Conservation (phyloP, 2,329 filamentous ascomycete genomes). For the Monosporascus sp. region DNA sequence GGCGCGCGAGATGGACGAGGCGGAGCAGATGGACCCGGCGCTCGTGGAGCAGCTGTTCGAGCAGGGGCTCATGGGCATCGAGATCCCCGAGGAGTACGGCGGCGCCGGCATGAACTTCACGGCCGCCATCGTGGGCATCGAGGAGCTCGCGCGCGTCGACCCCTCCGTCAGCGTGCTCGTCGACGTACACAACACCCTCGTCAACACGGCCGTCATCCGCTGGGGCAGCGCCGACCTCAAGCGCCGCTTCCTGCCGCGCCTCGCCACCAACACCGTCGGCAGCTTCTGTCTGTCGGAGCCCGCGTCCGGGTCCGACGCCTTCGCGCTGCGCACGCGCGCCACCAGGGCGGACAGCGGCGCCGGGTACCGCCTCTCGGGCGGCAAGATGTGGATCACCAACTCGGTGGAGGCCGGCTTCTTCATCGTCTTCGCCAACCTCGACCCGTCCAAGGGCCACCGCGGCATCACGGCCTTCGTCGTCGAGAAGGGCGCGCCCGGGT, state of each 20-base stretch:
- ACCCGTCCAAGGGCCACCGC: slow-evolving; percentile 89
- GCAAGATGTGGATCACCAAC: slow-evolving; percentile 99
- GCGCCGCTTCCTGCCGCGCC: slow-evolving; percentile 81
- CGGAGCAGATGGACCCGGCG: slow-evolving; percentile 82
- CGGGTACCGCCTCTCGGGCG: slow-evolving; percentile 82
- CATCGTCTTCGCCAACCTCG: slow-evolving; percentile 95
- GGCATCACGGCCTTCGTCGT: slow-evolving; percentile 95
- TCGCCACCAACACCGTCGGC: slow-evolving; percentile 85
- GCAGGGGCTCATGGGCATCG: slow-evolving; percentile 93
- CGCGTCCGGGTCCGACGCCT: slow-evolving; percentile 89
- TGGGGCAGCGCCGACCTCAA: slow-evolving; percentile 73
- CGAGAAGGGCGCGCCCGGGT: slow-evolving; percentile 83
- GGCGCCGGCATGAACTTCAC: slow-evolving; percentile 99
- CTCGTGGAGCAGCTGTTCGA: slow-evolving; percentile 93
- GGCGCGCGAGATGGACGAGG: slow-evolving; percentile 96
- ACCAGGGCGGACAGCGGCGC: slow-evolving; percentile 71
- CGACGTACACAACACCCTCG: slow-evolving; percentile 96
- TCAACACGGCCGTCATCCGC: slow-evolving; percentile 88
- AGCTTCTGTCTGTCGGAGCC: slow-evolving; percentile 94
- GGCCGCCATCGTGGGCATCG: slow-evolving; percentile 89
- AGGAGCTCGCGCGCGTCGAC: slow-evolving; percentile 90
- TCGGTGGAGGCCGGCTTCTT: slow-evolving; percentile 90
- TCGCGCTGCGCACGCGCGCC: slow-evolving; percentile 88
- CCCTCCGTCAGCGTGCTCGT: slow-evolving; percentile 92
- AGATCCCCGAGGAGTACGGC: slow-evolving; percentile 95